phyloP scores from a whole-genome alignment of 2,329 filamentous ascomycete genomes.

The Pyricularia sp. region DNA sequence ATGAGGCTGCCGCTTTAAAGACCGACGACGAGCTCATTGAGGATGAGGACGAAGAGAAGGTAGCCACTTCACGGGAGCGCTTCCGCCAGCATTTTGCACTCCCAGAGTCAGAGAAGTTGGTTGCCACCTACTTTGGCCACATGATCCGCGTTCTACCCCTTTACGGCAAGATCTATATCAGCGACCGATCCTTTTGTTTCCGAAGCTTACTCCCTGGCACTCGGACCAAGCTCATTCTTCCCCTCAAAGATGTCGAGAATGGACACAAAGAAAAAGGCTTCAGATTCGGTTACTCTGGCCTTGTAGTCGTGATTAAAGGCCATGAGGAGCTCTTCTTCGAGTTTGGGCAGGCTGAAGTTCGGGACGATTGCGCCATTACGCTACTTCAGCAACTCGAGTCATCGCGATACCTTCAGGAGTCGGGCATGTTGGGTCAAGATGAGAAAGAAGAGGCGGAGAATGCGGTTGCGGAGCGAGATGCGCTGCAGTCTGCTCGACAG shows the following conservation, averaged over 20 bases:
- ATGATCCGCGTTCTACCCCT: slow-evolving; percentile 83
- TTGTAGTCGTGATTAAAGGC: slow-evolving; percentile 86
- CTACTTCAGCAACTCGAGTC: slow-evolving; percentile 69
- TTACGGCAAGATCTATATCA: slow-evolving; percentile 95
- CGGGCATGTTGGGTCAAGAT: slow-evolving; percentile 55
- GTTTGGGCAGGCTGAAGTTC: slow-evolving; percentile 65
- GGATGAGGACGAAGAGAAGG: slow-evolving; percentile 52
- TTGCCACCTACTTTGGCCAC: slow-evolving; percentile 86
- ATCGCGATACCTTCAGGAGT: slow-evolving; percentile 60
- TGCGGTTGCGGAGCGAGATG: slow-evolving; percentile 72
- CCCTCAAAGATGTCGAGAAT: slow-evolving; percentile 84
- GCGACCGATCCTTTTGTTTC: slow-evolving; percentile 82
- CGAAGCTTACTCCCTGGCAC: slow-evolving; percentile 83
- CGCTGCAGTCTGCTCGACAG: slow-evolving; percentile 64
- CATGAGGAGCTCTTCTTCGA: slow-evolving; percentile 97
- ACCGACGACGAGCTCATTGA: slow-evolving; percentile 44
- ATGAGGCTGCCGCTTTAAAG: slow-evolving; percentile 40
- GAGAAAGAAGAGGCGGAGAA: slow-evolving; percentile 62
- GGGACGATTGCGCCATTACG: slow-evolving; percentile 84
- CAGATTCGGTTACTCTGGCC: slow-evolving; percentile 78
- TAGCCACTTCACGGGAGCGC: slow-evolving; percentile 61
- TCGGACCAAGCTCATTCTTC: slow-evolving; percentile 84
- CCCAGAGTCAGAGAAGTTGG: slow-evolving; percentile 71
- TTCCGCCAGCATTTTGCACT: slow-evolving; percentile 88
- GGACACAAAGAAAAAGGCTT: slow-evolving; percentile 94